These are phyloP conservation scores for Suillus placidus DNA, from an alignment of 768 basidiomycete genomes.

Conservation along the genomic window DNA sequence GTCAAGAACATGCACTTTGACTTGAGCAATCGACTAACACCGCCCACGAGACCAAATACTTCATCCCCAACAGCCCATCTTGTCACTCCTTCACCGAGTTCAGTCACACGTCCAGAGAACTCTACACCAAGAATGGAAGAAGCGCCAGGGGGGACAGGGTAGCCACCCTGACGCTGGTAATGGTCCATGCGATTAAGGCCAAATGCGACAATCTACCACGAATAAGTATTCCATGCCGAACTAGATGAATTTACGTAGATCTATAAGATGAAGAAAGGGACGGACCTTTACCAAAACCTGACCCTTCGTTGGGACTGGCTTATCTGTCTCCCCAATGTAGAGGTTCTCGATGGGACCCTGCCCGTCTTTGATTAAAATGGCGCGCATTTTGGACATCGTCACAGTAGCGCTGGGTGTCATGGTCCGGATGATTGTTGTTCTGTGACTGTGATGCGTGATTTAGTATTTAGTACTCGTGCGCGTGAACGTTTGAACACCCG, in stretches of 20 bases:
- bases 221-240: not conserved
- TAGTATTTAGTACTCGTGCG: not conserved
- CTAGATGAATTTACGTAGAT: not conserved
- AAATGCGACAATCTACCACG: conserved; percentile 69
- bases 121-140: conserved; percentile 84
- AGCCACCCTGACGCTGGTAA: conserved; percentile 67
- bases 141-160: conserved; percentile 77
- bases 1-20: conserved; percentile 3
- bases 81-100: conserved; percentile 52
- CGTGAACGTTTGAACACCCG: not conserved
- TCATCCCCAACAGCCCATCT: conserved; percentile 67
- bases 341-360: conserved; percentile 78
- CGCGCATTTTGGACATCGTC: conserved; percentile 58
- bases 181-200: conserved; percentile 92
- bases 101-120: conserved; percentile 70
- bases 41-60: conserved; percentile 77
- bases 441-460: not conserved
- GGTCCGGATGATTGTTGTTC: not conserved
- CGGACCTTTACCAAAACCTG: conserved; percentile 82
- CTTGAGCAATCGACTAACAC: conserved; percentile 52
- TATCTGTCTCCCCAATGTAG: conserved; percentile 71
- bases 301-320: conserved; percentile 55
- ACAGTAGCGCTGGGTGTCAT: not conserved
- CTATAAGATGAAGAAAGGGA: conserved; percentile 6
- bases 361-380: conserved; percentile 75